Base-by-base conservation (phyloP, 495 filamentous ascomycete genomes). In the Terfezia claveryi region DNA sequence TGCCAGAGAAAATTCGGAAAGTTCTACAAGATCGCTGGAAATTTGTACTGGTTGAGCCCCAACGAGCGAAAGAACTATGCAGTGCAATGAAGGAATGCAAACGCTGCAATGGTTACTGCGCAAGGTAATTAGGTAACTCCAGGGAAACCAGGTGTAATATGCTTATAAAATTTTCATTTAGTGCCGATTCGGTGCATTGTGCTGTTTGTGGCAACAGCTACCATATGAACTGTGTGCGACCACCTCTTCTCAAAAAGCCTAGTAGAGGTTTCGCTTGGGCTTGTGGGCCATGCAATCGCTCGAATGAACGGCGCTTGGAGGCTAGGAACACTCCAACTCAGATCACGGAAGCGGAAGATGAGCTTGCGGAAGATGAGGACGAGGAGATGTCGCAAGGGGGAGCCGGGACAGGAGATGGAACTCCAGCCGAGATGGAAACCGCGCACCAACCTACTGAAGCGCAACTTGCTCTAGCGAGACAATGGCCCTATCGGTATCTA, bases 181-280 rank as follows among this genome's bases (percentile, higher is more conserved):
- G 87, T 60, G 80, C 82, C 63, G 85, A 96, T 67, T 96, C 91
- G 27, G 91, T 99, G 36, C 89, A 96, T 61, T 99, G 91, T 68
- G 91, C 92, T 36, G 84, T 93, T 54, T 99, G 91, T 68, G 76
- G 78, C 60, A 79, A 87, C 62, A 95, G 89, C 9, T 99, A 95
- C 70, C 91, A 99, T 70, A 95, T 99, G 91, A 84, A 83, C 64
- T 99, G 91, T 65, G 92, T 99, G 50, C 83, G 82, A 55, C 91
- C 91, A 37, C 86, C 85, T 38, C 67, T 99, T 56, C 78, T 87
- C 41, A 96, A 95, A 67, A 99, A 99, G 69, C 91, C 91, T 17
- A 93, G 91, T 50, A 81, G 91, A 67, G 91, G 91, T 41, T 99
- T 99, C 71, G 91, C 86, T 9, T 99, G 91, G 91, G 84, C 91